Conservation (phyloP, 2,329 filamentous ascomycete species). For the Pseudocercospora pini-densiflorae region DNA sequence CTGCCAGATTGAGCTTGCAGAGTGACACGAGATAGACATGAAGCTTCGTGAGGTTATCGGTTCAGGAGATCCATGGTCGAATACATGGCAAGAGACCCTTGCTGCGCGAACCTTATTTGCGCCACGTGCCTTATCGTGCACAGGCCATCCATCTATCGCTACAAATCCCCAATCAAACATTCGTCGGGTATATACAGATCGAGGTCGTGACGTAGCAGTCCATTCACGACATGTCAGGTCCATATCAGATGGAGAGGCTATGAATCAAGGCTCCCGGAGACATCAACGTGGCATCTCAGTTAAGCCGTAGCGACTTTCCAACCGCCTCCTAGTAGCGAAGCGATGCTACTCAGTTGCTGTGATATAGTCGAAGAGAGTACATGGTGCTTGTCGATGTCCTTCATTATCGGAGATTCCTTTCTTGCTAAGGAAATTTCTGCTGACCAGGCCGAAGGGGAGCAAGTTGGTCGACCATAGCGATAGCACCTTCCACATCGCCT, state of each 20-base stretch:
- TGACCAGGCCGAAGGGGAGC: slow-evolving; percentile 17
- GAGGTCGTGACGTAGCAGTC: not conserved
- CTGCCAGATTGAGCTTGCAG: no score
- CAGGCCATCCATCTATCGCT: not conserved
- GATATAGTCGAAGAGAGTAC: not conserved
- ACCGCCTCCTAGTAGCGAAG: not conserved
- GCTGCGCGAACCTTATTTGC: not conserved
- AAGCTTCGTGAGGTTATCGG: not conserved
- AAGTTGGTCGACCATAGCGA: slow-evolving; percentile 50
- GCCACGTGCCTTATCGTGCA: slow-evolving; percentile 7
- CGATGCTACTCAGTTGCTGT: not conserved
- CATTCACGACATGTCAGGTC: not conserved
- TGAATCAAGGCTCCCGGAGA: no score
- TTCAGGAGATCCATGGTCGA: slow-evolving; percentile 3
- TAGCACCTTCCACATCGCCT: slow-evolving; percentile 83
- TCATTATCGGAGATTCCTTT: not conserved
- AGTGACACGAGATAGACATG: not conserved
- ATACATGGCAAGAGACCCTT: not conserved
- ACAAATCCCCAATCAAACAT: not conserved
- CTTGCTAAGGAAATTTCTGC: not conserved
- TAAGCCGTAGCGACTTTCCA: no score
- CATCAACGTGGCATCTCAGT: no score
- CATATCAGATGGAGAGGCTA: no score
- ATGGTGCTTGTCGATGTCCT: not conserved
- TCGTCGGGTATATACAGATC: not conserved